Conservation (phyloP, 805 yeast genomes). For the Yarrowia sp. region DNA sequence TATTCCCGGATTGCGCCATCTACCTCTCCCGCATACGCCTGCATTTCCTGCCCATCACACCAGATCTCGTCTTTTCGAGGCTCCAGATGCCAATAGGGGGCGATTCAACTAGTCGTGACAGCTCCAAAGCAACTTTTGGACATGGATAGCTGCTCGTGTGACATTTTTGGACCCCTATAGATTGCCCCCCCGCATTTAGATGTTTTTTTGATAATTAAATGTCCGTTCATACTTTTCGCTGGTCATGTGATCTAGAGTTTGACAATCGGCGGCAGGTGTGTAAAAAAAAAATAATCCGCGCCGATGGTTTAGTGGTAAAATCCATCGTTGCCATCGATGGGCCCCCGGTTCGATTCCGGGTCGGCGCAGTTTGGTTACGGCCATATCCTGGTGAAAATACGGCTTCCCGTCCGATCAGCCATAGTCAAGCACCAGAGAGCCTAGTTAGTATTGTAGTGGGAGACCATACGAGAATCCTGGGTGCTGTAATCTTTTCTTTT, state of each 20-base stretch:
- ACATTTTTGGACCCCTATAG: too few relatives aligned
- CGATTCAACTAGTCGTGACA: too few relatives aligned
- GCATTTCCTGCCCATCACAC: neutral
- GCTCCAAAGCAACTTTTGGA: too few relatives aligned
- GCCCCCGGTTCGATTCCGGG: conserved; percentile 26
- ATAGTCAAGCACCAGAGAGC: conserved; percentile 27
- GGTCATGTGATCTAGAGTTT: neutral
- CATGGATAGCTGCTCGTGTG: too few relatives aligned
- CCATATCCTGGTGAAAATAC: conserved; percentile 27
- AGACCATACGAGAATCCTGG: conserved; percentile 27
- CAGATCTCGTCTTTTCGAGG: neutral
- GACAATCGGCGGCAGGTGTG: neutral
- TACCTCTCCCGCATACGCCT: neutral
- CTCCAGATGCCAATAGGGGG: too few relatives aligned
- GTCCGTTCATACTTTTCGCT: neutral
- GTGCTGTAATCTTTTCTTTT: conserved; percentile 25
- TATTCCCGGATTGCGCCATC: neutral
- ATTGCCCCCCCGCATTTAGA: too few relatives aligned
- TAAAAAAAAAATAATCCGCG: neutral
- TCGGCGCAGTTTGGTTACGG: conserved; percentile 26
- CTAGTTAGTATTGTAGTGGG: conserved; percentile 26
- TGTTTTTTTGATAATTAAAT: too few relatives aligned
- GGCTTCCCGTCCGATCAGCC: conserved; percentile 27
- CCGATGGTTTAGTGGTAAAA: conserved; percentile 26
- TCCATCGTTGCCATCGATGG: conserved; percentile 26